Conservation (phyloP, 2,329 filamentous ascomycete species). For the Didymella exigua region DNA sequence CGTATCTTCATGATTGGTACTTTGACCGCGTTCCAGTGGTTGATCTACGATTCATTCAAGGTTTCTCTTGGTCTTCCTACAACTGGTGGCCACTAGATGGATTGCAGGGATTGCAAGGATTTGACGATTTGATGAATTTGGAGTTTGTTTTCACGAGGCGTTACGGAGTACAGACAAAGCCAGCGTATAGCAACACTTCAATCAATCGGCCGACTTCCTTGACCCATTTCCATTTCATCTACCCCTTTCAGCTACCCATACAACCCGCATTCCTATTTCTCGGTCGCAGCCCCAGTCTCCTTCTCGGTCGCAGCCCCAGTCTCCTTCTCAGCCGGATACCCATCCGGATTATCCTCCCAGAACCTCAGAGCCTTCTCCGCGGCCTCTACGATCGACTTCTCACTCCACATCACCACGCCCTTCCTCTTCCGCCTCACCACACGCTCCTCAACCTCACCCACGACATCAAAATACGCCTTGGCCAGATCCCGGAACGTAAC, state of each 20-base stretch:
- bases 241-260: no score
- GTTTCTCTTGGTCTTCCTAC: constrained; percentile 47
- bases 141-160: not conserved
- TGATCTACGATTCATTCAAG: constrained; percentile 52
- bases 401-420: not conserved
- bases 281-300: no score
- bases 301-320: no score
- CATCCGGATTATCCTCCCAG: not conserved
- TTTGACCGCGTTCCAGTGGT: constrained; percentile 50
- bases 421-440: not conserved
- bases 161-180: not conserved
- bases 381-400: not conserved
- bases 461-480: not conserved
- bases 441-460: not conserved
- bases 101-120: not conserved
- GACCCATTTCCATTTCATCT: no score
- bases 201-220: no score
- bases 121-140: not conserved
- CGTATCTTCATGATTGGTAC: constrained; percentile 81
- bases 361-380: not conserved
- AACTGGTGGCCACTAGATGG: constrained; percentile 29
- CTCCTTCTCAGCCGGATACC: not conserved
- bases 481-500: not conserved
- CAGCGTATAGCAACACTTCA: no score
- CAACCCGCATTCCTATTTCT: no score